Conservation (phyloP, 1,284 basidiomycete genomes). For the Irpex sp. region DNA sequence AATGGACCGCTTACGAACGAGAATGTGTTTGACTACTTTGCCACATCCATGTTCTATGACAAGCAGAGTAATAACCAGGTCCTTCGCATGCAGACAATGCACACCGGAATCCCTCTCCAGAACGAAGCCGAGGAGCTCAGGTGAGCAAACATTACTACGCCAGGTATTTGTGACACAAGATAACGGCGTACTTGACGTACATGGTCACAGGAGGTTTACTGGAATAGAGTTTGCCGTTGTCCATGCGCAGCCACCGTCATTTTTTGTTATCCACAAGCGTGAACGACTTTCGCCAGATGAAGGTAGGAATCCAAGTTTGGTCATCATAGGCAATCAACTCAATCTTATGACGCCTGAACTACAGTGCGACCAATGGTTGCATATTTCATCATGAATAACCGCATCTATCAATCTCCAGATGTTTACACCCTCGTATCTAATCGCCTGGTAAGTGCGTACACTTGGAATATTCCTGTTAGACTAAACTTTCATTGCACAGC, state of each 20-base stretch:
- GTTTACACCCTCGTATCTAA: constrained; percentile 80
- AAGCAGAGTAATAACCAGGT: constrained; percentile 88
- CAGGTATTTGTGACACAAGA: background rate
- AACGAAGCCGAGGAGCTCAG: constrained; percentile 80
- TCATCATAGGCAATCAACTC: background rate
- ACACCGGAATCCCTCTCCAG: constrained; percentile 63
- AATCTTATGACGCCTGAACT: constrained; percentile 7
- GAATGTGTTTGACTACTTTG: constrained; percentile 85
- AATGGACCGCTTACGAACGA: constrained; percentile 71
- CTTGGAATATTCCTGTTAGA: background rate
- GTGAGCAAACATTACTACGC: constrained; percentile 36
- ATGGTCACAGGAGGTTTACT: constrained; percentile 61
- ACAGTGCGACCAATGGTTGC: constrained; percentile 70
- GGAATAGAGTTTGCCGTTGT: constrained; percentile 83
- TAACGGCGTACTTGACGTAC: background rate
- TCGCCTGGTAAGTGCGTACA: constrained; percentile 54
- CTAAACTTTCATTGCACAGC: constrained; percentile 33
- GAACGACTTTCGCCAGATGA: constrained; percentile 76
- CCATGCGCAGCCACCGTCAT: constrained; percentile 69
- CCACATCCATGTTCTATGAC: constrained; percentile 86
- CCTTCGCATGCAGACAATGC: constrained; percentile 85
- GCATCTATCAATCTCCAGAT: constrained; percentile 84
- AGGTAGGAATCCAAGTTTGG: constrained; percentile 43
- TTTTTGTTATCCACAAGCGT: constrained; percentile 86
- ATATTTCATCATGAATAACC: constrained; percentile 83